Evolutionary conservation across 768 basidiomycete genomes (phyloP).

Genomic region (Amanita inopinata): DNA sequence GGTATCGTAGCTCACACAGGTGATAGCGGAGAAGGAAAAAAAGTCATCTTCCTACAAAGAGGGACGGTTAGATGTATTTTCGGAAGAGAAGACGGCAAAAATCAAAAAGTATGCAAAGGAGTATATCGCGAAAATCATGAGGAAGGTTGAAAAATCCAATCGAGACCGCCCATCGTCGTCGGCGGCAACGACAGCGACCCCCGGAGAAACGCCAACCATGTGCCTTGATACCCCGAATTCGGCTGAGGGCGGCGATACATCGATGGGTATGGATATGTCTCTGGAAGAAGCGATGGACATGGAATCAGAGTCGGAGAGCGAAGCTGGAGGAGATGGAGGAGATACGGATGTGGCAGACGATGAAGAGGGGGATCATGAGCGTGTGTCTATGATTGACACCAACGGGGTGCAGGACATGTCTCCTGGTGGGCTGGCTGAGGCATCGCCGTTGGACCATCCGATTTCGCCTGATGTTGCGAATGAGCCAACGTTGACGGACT

Average conservation of each 20-base stretch:
- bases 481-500: constrained; percentile 6
- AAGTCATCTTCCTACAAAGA: constrained; percentile 74
- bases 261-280: constrained; percentile 24
- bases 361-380: background rate
- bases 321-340: background rate
- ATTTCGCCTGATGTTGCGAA: constrained; percentile 7
- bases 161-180: constrained; percentile 21
- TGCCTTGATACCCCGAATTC: constrained; percentile 32
- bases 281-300: constrained; percentile 13
- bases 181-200: constrained; percentile 12
- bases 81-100: constrained; percentile 80
- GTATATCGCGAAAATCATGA: constrained; percentile 73
- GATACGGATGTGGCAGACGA: background rate
- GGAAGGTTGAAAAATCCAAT: constrained; percentile 48
- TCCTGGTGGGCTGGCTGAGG: background rate
- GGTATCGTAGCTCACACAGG: constrained; percentile 60
- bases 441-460: background rate
- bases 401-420: background rate
- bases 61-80: constrained; percentile 62
- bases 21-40: constrained; percentile 93
- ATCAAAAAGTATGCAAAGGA: constrained; percentile 93
- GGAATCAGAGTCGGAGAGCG: constrained; percentile 8
- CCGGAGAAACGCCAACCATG: constrained; percentile 28
- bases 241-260: constrained; percentile 26
- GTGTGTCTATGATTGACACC: background rate